These are phyloP conservation scores for Aureobasidium lini DNA, from an alignment of 2,329 filamentous ascomycete species.

Conservation along the genomic window DNA sequence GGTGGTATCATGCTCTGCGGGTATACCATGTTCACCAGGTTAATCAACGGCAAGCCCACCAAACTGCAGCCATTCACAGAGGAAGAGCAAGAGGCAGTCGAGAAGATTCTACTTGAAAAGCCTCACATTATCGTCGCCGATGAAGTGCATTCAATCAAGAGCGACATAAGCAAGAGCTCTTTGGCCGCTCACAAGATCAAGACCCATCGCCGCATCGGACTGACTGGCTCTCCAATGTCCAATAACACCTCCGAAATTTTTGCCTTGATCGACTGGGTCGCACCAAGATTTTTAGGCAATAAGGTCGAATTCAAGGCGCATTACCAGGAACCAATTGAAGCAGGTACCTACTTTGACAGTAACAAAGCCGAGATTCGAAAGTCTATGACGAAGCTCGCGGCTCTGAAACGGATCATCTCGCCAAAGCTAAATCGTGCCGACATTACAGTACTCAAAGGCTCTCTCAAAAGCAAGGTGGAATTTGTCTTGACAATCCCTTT, in stretches of 20 bases:
- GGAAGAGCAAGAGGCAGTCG: conserved; percentile 33
- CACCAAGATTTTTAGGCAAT: conserved; percentile 67
- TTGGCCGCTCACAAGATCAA: conserved; percentile 51
- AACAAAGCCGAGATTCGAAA: conserved; percentile 45
- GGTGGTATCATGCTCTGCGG: conserved; percentile 73
- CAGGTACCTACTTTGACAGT: conserved; percentile 64
- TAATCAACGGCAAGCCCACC: conserved; percentile 26
- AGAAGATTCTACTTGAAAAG: conserved; percentile 47
- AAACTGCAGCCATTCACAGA: conserved; percentile 48
- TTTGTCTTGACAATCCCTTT: conserved; percentile 71
- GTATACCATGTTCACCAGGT: conserved; percentile 58
- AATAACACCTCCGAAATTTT: conserved; percentile 82
- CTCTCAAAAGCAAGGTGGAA: conserved; percentile 69
- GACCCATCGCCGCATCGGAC: conserved; percentile 66
- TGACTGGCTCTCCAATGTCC: conserved; percentile 79
- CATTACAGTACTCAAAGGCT: conserved; percentile 57
- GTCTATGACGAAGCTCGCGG: conserved; percentile 59
- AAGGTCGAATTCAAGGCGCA: conserved; percentile 58
- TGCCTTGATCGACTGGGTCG: conserved; percentile 81
- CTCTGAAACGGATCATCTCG: conserved; percentile 62
- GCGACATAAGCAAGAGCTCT: conserved; percentile 47
- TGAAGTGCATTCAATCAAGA: conserved; percentile 77
- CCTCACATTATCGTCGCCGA: conserved; percentile 74
- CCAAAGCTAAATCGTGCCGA: conserved; percentile 74
- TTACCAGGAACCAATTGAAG: conserved; percentile 66